Base-by-base conservation (phyloP, 1,284 basidiomycete species). In the Cutaneotrichosporon cutaneum region DNA sequence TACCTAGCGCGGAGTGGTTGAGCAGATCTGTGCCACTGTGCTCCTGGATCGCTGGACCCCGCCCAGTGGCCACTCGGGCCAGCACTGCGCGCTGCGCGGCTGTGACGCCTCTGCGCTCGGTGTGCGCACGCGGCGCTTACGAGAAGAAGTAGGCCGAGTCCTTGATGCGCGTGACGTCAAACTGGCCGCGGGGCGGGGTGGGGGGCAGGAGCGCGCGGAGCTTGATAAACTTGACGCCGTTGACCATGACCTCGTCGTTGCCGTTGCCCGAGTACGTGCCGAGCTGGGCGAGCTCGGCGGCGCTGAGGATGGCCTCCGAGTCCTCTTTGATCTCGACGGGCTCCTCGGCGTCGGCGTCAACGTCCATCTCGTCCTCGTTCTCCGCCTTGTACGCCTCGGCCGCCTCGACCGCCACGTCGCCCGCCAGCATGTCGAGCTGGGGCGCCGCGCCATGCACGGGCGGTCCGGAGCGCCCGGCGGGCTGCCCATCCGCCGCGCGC, bases 101-200 rank as follows among this genome's bases (percentile, higher is more conserved):
- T 18, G n/a, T 24, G 18, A n/a, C n/a, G 11, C 21, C 21, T 6
- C 21, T 45, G 44, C 44, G 22, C 22, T 30, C 22, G 26, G 6
- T 27, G 36, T 39, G 36, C 24, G 26, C 10, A 22, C n/a, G n/a
- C n/a, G n/a, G 47, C 47, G 13, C 18, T 65, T 72, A 80, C 35
- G 77, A 79, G 83, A 95, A 96, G 85, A 97, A 97, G 80, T 96
- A 97, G 52, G 84, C 82, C 47, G 89, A 91, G 54, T 86, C 79
- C 74, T 88, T 88, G 80, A 98, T 94, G 66, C 84, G 85, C 72
- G 86, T 83, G 64, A 99, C 92, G 70, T 94, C 86, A 77, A 99
- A 98, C 60, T 84, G 82, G 62, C 95, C 96, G 81, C 92, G 92
- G 74, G 86, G 78, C 0, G 95, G 95, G 24, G 94, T 80, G 0